Evolutionary conservation across 2,329 filamentous ascomycete species (phyloP), one percentile per base, ranked within the genome.

Genomic region (Lasiodiplodia sp.): DNA sequence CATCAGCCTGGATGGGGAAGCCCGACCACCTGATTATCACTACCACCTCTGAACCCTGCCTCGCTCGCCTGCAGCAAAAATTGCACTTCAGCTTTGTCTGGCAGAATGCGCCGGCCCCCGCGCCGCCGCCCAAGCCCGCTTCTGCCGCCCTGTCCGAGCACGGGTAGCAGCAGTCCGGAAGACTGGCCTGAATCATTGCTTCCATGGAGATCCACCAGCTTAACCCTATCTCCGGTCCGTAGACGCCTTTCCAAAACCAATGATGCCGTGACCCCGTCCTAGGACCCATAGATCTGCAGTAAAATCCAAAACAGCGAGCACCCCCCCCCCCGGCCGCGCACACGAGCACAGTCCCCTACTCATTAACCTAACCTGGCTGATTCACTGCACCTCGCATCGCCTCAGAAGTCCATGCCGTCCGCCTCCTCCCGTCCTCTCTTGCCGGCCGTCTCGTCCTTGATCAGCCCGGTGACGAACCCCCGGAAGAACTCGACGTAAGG

Each of bases 401-500:
- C 53, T 84, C 77, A 92, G 78, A 91, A 92, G 70, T 91, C 89
- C 88, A 92, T 91, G 7, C 82, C 82, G 75, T 90, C 77, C 47
- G 79, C 81, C 14, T 85, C 84, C 34, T 88, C 89, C 71, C 84
- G 84, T 78, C 91, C 89, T 73, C 83, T 77, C 75, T 85, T 85
- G 12, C 78, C 71, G 49, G 71, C 77, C 70, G 71, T 81, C 74
- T 92, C 90, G 69, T 97, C 95, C 78, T 91, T 94, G 79, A 97
- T 86, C 67, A 99, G 79, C 0, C 83, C 86, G 11, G 88, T 86
- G 8, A 98, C 93, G 80, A 97, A 97, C 0, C 85, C 86, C 73
- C 92, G 87, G 80, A 99, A 98, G 73, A 91, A 90, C 69, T 98
- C 94, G 44, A 98, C 89, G 78, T 97, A 98, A 10, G 94, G 93